Conservation (phyloP, 75 land plant species). For the Larix kaempferi region DNA sequence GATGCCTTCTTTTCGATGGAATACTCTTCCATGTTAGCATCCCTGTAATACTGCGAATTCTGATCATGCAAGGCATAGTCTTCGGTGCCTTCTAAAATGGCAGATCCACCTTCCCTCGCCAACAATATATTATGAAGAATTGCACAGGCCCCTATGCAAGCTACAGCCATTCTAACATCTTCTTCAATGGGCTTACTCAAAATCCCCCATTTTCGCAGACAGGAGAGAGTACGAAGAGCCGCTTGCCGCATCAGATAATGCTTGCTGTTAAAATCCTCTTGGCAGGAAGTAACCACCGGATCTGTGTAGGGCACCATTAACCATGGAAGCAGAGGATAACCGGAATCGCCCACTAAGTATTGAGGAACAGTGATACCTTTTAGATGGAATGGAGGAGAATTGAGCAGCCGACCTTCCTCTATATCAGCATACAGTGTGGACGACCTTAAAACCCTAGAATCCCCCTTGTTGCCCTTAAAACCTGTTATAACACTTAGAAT, state of each 20-base stretch:
- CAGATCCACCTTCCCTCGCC: slow-evolving; percentile 47
- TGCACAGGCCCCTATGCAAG: slow-evolving; percentile 62
- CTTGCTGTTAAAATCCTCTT: slow-evolving; percentile 49
- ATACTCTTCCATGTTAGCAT: slow-evolving; percentile 13
- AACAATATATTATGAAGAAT: slow-evolving; percentile 69
- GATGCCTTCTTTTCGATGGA: slow-evolving; percentile 18
- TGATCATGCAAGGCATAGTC: slow-evolving; percentile 16
- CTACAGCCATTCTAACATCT: slow-evolving; percentile 48
- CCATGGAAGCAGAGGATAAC: slow-evolving; percentile 62
- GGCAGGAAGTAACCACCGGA: slow-evolving; percentile 14
- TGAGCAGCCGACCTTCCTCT: slow-evolving; percentile 27
- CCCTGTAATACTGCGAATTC: slow-evolving; percentile 18
- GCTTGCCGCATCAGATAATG: slow-evolving; percentile 20
- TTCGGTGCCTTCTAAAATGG: slow-evolving; percentile 18
- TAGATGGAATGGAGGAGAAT: slow-evolving; percentile 8
- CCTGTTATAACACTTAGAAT: slow-evolving; percentile 61
- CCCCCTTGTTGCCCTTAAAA: slow-evolving; percentile 37
- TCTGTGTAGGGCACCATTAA: slow-evolving; percentile 54
- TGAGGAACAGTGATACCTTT: slow-evolving; percentile 29
- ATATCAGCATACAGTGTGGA: slow-evolving; percentile 51
- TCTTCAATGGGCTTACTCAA: slow-evolving; percentile 41
- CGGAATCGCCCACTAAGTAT: slow-evolving; percentile 51
- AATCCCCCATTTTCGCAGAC: slow-evolving; percentile 71
- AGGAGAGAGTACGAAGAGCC: slow-evolving; percentile 22
- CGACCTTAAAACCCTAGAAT: slow-evolving; percentile 34